Evolutionary conservation across 768 basidiomycete species (phyloP), one percentile per base, ranked within the genome.

Genomic region (Leccinum aurantiacum): DNA sequence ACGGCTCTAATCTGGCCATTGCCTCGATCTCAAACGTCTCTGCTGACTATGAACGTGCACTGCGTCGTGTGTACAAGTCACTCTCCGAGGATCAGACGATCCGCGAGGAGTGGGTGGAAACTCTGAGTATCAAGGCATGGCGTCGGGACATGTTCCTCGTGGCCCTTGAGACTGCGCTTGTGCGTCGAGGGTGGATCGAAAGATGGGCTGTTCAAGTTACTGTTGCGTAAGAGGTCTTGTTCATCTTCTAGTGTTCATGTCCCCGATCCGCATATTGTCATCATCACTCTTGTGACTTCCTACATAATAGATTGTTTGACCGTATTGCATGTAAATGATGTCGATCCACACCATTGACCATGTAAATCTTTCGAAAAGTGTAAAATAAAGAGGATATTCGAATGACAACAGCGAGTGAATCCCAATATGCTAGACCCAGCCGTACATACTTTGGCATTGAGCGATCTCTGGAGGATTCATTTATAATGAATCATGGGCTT

Each of bases 121-220:
- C 53, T 19, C 66, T 74, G 56, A 75, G 81, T 47, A 53, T 68
- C 6, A 65, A 67, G 48, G 75, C 66, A 37, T 83, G 80, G 82
- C 75, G 82, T 56, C 78, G 80, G 63, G 74, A 80, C 55, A 71
- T 78, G 60, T 72, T 85, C n/a, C 65, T 79, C 61, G 56, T 81
- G 31, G 73, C 73, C 29, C 84, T 86, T 75, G 84, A 87, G 66
- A 81, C 79, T 22, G 82, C 76, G 0, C 73, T 87, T 38, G 68
- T 86, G 15, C 69, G 73, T 46, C 76, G 74, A 4, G 78, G 79
- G 15, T 67, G 75, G 62, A 64, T 87, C 54, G 71, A 69, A 63
- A 75, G 82, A 56, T 87, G 85, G 86, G 71, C 75, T 13, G 29
- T 73, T 46, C 66, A 68, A 52, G 63, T 73, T 48, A 60, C 56